These are phyloP conservation scores for Tolypocladium inflatum DNA, from an alignment of 2,329 filamentous ascomycete species.

Conservation along the genomic window DNA sequence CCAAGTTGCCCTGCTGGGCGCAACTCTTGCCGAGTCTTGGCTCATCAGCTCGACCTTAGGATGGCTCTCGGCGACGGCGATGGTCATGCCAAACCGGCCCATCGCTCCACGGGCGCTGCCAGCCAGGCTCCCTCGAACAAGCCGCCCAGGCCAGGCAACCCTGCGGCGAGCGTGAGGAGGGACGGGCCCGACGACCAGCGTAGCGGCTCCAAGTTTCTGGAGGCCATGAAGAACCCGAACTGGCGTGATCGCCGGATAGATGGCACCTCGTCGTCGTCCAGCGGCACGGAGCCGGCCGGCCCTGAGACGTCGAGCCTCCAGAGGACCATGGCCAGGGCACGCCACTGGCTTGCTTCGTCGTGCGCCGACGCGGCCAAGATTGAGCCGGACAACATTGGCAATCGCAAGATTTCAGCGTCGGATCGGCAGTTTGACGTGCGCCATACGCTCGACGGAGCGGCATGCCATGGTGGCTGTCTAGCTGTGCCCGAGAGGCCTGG, in stretches of 20 bases:
- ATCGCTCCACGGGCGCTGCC: neutral
- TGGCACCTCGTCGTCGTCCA: neutral
- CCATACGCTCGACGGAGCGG: neutral
- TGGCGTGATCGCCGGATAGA: constrained; percentile 19
- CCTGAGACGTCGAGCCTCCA: neutral
- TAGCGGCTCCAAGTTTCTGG: constrained; percentile 12
- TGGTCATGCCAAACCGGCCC: neutral
- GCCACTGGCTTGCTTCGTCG: neutral
- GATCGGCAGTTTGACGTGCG: constrained; percentile 1
- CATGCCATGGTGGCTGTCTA: neutral
- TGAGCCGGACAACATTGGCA: constrained; percentile 1
- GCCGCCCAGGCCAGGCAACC: neutral
- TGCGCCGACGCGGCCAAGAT: neutral
- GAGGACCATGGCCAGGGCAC: neutral
- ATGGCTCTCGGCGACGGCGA: neutral
- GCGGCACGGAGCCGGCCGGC: neutral
- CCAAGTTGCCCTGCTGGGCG: neutral
- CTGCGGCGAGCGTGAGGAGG: neutral
- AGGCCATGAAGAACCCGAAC: constrained; percentile 25
- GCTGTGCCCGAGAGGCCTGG: neutral
- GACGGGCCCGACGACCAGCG: constrained; percentile 11
- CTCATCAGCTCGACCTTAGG: neutral
- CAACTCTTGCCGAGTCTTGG: neutral
- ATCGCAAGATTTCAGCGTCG: neutral
- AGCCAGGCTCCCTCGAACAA: neutral